These are phyloP conservation scores for Psilocybe sp. DNA, from an alignment of 768 basidiomycete species.

Conservation along the genomic window DNA sequence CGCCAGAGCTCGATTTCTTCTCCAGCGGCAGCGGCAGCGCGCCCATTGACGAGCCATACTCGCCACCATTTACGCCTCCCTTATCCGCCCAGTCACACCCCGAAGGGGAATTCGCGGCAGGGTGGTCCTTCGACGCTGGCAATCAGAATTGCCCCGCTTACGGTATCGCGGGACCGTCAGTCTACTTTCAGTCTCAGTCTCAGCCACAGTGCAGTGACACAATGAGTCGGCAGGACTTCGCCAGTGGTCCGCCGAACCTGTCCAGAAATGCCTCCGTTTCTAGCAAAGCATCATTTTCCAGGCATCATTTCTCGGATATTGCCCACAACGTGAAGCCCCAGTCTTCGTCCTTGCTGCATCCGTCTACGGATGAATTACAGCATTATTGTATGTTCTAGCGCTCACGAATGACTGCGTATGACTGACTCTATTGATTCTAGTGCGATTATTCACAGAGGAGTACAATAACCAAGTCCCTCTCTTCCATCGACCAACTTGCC, in stretches of 20 bases:
- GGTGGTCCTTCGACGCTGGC: conserved; percentile 28
- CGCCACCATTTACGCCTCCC: conserved; percentile 24
- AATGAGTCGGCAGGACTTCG: conserved; percentile 16
- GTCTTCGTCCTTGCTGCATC: conserved; percentile 27
- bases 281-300: conserved; percentile 19
- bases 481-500: conserved; percentile 55
- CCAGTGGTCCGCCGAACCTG: conserved; percentile 21
- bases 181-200: conserved; percentile 16
- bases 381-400: conserved; percentile 48
- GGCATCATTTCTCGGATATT: conserved; percentile 18
- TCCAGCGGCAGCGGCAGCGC: conserved; percentile 31
- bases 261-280: conserved; percentile 15
- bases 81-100: conserved; percentile 6
- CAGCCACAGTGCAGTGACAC: not conserved
- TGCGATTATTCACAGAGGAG: conserved; percentile 52
- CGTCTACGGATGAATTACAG: conserved; percentile 46
- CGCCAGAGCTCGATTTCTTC: conserved; percentile 29
- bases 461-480: conserved; percentile 54
- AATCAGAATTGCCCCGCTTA: conserved; percentile 32
- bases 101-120: conserved; percentile 24
- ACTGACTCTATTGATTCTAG: conserved; percentile 23
- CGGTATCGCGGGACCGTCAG: conserved; percentile 21
- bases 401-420: conserved; percentile 1
- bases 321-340: conserved; percentile 19
- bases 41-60: conserved; percentile 31